A percentile compares a stretch with the other conserved stretches of the same genome.
These are phyloP conservation scores for Pyrenophora seminiperda DNA, from an alignment of 2,329 filamentous ascomycete genomes.

Conservation along the genomic window DNA sequence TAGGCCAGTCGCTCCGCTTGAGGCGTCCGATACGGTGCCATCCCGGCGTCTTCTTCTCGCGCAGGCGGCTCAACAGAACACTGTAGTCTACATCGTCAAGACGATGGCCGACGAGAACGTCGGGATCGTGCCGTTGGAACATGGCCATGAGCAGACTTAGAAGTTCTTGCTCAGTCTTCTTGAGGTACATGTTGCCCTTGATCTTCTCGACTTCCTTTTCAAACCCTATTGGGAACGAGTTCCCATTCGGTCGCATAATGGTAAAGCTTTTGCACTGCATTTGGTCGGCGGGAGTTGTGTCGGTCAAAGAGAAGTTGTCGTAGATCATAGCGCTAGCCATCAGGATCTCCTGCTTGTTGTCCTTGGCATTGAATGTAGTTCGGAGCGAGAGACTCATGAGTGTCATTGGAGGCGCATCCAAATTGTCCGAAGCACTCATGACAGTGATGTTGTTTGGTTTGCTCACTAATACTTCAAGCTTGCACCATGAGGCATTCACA, in stretches of 20 bases:
- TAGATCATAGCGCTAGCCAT: constrained; percentile 91
- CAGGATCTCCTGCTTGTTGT: constrained; percentile 95
- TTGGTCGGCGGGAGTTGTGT: constrained; percentile 87
- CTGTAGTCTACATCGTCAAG: constrained; percentile 98
- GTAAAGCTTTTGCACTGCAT: constrained; percentile 91
- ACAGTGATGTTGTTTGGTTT: constrained; percentile 77
- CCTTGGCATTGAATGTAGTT: constrained; percentile 84
- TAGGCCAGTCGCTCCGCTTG: constrained; percentile 83
- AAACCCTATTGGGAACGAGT: constrained; percentile 83
- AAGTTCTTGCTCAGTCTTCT: constrained; percentile 83
- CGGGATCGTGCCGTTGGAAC: constrained; percentile 85
- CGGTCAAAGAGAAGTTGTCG: constrained; percentile 82
- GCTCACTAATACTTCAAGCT: constrained; percentile 82
- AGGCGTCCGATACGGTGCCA: constrained; percentile 94
- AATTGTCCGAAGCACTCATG: constrained; percentile 75
- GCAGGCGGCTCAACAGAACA: constrained; percentile 81
- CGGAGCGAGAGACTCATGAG: constrained; percentile 94
- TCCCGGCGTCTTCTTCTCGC: constrained; percentile 87
- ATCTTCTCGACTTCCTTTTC: constrained; percentile 76
- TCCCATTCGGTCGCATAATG: constrained; percentile 78
- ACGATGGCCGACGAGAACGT: constrained; percentile 91
- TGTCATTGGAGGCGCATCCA: constrained; percentile 85
- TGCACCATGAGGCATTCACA: constrained; percentile 95
- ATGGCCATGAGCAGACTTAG: constrained; percentile 88
- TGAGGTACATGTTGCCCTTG: constrained; percentile 76